phyloP scores from a whole-genome alignment of 2,329 filamentous ascomycete species.

The Kalmusia sp. region DNA sequence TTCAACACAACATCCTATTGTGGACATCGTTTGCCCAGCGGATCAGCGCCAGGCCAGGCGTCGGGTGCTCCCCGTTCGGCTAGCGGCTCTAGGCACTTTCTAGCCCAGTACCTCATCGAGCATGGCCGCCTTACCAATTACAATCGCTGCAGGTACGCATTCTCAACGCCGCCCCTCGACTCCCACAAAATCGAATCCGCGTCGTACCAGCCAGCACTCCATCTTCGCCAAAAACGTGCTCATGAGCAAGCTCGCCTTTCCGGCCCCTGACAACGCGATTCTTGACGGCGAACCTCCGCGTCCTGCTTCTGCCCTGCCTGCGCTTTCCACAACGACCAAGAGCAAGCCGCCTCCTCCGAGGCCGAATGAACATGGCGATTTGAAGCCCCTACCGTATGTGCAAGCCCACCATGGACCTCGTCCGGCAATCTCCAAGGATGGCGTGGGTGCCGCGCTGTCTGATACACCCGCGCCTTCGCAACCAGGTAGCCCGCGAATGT shows the following conservation, averaged over 20 bases:
- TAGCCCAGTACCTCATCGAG: conserved; percentile 5
- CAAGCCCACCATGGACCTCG: conserved; percentile 21
- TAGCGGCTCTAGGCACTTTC: conserved; percentile 2
- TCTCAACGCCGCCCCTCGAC: conserved; percentile 28
- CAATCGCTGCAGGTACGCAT: conserved; percentile 14
- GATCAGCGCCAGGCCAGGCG: neutral
- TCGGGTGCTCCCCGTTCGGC: neutral
- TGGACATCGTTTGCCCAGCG: neutral
- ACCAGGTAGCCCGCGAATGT: conserved; percentile 69
- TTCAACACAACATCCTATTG: conserved; percentile 5
- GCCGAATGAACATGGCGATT: conserved; percentile 32
- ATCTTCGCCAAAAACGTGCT: conserved; percentile 58
- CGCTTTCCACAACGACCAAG: conserved; percentile 9
- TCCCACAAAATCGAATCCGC: conserved; percentile 22
- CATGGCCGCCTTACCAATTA: conserved; percentile 20
- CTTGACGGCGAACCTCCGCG: conserved; percentile 27
- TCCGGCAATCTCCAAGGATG: conserved; percentile 40
- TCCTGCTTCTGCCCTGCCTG: conserved; percentile 27
- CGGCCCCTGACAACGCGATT: conserved; percentile 27
- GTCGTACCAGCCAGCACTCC: conserved; percentile 55
- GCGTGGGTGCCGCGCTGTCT: conserved; percentile 62
- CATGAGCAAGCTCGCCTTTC: conserved; percentile 51
- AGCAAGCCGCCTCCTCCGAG: conserved; percentile 23
- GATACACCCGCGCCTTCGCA: conserved; percentile 70
- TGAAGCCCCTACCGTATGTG: conserved; percentile 37